Conservation (phyloP, 2,329 filamentous ascomycete genomes). For the Ascomycota sp. region DNA sequence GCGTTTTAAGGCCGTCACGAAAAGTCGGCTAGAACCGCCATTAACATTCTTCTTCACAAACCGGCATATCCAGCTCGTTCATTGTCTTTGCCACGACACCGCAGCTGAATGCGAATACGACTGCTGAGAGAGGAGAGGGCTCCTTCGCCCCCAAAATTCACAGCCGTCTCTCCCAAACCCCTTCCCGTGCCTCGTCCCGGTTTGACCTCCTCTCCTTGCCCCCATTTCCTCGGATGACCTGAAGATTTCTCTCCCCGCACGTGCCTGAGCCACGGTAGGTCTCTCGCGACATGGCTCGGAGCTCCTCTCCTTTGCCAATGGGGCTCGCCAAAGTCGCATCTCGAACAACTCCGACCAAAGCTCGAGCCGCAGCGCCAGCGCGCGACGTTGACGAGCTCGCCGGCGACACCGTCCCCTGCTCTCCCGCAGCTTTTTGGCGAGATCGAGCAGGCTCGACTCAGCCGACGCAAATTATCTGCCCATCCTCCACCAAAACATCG, state of each 20-base stretch:
- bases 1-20: conserved; percentile 3
- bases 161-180: too few species aligned
- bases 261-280: too few species aligned
- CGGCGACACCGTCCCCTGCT: conserved; percentile 22
- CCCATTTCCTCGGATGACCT: too few species aligned
- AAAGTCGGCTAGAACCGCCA: not conserved
- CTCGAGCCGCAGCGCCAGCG: conserved; percentile 5
- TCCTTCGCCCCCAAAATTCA: too few species aligned
- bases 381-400: conserved; percentile 23
- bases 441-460: conserved; percentile 15
- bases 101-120: too few species aligned
- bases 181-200: too few species aligned
- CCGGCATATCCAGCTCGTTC: too few species aligned
- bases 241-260: not conserved
- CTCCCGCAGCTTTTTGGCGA: conserved; percentile 15
- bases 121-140: too few species aligned
- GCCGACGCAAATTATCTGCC: conserved; percentile 23
- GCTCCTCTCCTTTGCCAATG: conserved; percentile 11
- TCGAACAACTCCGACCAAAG: conserved; percentile 7
- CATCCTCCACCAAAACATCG: not conserved
- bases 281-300: conserved; percentile 7
- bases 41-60: too few species aligned
- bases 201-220: too few species aligned
- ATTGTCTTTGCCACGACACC: too few species aligned
- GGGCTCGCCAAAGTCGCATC: conserved; percentile 10